A percentile compares a stretch with the other conserved stretches of the same genome.
These are phyloP conservation scores for Forsythia viridissima DNA, from an alignment of 257 asterid genomes.

Conservation along the genomic window DNA sequence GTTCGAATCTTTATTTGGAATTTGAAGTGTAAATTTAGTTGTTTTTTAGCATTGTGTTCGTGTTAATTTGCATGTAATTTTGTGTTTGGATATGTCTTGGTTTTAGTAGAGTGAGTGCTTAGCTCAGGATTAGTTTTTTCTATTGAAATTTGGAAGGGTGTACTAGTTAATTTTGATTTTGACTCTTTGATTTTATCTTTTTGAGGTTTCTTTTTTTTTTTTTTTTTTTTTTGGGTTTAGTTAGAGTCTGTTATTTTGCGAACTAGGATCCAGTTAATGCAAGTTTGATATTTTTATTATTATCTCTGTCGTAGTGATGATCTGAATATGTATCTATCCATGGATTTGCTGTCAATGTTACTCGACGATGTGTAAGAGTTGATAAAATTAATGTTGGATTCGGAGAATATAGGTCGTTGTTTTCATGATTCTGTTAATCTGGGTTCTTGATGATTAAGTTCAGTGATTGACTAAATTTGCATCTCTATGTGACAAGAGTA, in stretches of 20 bases:
- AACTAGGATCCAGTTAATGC: conserved; percentile 14
- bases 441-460: conserved; percentile 2
- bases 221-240: neutral
- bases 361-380: neutral
- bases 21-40: conserved; percentile 13
- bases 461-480: conserved; percentile 4
- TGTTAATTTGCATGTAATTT: neutral
- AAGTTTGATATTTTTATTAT: conserved; percentile 2
- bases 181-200: conserved; percentile 5
- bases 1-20: conserved; percentile 14
- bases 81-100: neutral
- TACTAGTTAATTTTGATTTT: conserved; percentile 6
- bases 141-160: conserved; percentile 12
- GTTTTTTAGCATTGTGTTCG: neutral
- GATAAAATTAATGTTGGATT: neutral
- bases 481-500: neutral
- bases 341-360: neutral
- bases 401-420: neutral
- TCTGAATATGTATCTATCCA: conserved; percentile 3
- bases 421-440: conserved; percentile 17
- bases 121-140: conserved; percentile 14
- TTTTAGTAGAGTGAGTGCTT: conserved; percentile 26
- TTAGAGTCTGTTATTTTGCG: neutral
- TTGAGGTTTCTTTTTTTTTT: neutral
- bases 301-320: conserved; percentile 7